Evolutionary conservation across 768 basidiomycete genomes (phyloP).

Genomic region (Tephrocybe sp.): DNA sequence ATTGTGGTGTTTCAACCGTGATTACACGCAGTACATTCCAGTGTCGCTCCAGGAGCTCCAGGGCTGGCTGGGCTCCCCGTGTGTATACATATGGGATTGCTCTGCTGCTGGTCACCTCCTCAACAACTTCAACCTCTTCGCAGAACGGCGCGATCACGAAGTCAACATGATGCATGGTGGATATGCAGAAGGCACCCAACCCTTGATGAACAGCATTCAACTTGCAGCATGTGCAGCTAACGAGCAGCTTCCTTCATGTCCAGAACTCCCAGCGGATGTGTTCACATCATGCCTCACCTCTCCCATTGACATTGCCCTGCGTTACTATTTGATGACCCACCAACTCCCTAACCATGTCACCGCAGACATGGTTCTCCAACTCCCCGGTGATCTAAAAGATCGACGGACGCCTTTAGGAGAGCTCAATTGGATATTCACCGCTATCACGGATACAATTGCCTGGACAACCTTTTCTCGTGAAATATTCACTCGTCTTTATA

Average conservation of each 20-base stretch:
- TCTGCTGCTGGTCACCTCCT: slow-evolving; percentile 95
- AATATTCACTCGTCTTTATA: slow-evolving; percentile 89
- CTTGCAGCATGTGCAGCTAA: slow-evolving; percentile 92
- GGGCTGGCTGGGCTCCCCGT: slow-evolving; percentile 90
- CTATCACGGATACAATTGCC: slow-evolving; percentile 98
- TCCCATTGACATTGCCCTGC: slow-evolving; percentile 95
- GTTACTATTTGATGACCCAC: slow-evolving; percentile 91
- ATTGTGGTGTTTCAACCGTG: slow-evolving; percentile 97
- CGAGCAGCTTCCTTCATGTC: slow-evolving; percentile 91
- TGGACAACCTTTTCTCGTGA: slow-evolving; percentile 97
- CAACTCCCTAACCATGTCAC: slow-evolving; percentile 79
- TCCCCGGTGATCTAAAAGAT: slow-evolving; percentile 97
- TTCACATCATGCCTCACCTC: slow-evolving; percentile 98
- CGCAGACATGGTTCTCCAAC: slow-evolving; percentile 89
- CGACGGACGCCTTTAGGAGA: slow-evolving; percentile 95
- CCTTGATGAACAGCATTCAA: slow-evolving; percentile 86
- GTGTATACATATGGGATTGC: slow-evolving; percentile 99
- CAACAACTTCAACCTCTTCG: slow-evolving; percentile 82
- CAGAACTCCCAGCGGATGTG: slow-evolving; percentile 94
- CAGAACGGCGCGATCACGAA: slow-evolving; percentile 74
- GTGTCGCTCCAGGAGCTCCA: slow-evolving; percentile 94
- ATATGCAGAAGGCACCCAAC: slow-evolving; percentile 59
- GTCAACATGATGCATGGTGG: slow-evolving; percentile 57
- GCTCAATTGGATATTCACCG: slow-evolving; percentile 99
- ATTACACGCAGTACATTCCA: slow-evolving; percentile 98